These are phyloP conservation scores for Graphilbum fragrans DNA, from an alignment of 2,329 filamentous ascomycete genomes.

Conservation along the genomic window DNA sequence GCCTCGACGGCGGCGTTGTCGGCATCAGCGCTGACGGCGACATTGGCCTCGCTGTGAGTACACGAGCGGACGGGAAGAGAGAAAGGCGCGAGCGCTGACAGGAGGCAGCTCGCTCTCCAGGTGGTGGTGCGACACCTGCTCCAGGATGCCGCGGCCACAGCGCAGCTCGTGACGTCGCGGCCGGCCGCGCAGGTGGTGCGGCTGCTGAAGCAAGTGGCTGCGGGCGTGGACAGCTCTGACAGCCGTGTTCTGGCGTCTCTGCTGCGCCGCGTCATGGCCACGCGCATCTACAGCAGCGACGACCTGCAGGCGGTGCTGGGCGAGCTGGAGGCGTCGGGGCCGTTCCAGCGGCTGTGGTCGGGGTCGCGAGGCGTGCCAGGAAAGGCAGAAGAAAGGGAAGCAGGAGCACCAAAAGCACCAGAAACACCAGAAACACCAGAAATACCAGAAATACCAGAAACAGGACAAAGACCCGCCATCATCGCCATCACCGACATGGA, in stretches of 20 bases:
- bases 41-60: slow-evolving; percentile 22
- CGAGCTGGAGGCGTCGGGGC: slow-evolving; percentile 21
- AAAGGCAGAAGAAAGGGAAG: too few relatives aligned
- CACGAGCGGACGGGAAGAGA: not conserved
- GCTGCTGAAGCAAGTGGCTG: slow-evolving; percentile 17
- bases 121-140: slow-evolving; percentile 28
- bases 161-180: slow-evolving; percentile 36
- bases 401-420: too few relatives aligned
- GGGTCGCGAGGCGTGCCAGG: too few relatives aligned
- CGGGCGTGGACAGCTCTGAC: not conserved
- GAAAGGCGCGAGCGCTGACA: not conserved
- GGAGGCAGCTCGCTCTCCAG: slow-evolving; percentile 35
- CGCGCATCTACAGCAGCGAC: slow-evolving; percentile 45
- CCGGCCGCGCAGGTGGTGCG: slow-evolving; percentile 27
- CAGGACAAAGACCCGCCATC: not conserved
- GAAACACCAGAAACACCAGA: too few relatives aligned
- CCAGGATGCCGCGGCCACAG: slow-evolving; percentile 13
- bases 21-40: slow-evolving; percentile 42
- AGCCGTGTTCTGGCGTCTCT: slow-evolving; percentile 1
- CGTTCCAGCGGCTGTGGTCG: slow-evolving; percentile 8
- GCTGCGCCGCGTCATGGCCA: slow-evolving; percentile 39
- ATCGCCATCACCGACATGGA: slow-evolving; percentile 10
- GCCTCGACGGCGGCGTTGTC: slow-evolving; percentile 32
- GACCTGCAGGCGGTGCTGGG: slow-evolving; percentile 44
- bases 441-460: too few relatives aligned